phyloP scores from a whole-genome alignment of 306 rosid species.

The Quercus alba region DNA sequence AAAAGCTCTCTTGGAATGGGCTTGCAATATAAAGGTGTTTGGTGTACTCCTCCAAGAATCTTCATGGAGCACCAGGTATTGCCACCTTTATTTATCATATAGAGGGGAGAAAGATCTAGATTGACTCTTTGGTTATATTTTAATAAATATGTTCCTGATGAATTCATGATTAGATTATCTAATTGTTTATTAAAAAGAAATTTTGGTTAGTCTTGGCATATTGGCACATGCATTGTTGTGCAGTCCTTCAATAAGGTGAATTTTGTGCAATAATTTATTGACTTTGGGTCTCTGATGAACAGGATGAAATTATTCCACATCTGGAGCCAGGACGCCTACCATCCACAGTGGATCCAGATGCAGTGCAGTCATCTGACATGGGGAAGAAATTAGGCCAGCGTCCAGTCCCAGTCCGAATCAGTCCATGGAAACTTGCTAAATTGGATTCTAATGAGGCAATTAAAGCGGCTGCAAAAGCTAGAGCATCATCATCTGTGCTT shows the following conservation, averaged over 20 bases:
- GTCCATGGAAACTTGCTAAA: conserved; percentile 90
- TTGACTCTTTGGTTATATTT: neutral
- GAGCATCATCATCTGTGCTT: conserved; percentile 92
- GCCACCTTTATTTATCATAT: neutral
- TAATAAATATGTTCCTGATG: neutral
- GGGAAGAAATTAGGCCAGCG: conserved; percentile 53
- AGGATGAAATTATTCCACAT: conserved; percentile 88
- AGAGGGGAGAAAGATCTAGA: neutral
- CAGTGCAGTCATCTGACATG: conserved; percentile 51
- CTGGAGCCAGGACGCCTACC: conserved; percentile 82
- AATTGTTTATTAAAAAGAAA: neutral
- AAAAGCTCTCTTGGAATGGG: conserved; percentile 80
- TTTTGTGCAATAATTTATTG: conserved; percentile 16
- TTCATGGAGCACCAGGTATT: conserved; percentile 84
- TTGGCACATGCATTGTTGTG: neutral
- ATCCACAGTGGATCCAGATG: conserved; percentile 86
- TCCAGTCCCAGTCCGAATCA: conserved; percentile 57
- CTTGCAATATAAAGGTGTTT: conserved; percentile 74
- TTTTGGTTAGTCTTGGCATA: neutral
- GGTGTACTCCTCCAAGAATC: conserved; percentile 91
- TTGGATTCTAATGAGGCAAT: conserved; percentile 73
- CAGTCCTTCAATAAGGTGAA: neutral
- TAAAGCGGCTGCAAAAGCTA: conserved; percentile 74
- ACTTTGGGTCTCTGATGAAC: conserved; percentile 28
- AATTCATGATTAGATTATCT: neutral